Base-by-base conservation (phyloP, 371 early-diverging fungal genomes). In the Rhizopus delemar region DNA sequence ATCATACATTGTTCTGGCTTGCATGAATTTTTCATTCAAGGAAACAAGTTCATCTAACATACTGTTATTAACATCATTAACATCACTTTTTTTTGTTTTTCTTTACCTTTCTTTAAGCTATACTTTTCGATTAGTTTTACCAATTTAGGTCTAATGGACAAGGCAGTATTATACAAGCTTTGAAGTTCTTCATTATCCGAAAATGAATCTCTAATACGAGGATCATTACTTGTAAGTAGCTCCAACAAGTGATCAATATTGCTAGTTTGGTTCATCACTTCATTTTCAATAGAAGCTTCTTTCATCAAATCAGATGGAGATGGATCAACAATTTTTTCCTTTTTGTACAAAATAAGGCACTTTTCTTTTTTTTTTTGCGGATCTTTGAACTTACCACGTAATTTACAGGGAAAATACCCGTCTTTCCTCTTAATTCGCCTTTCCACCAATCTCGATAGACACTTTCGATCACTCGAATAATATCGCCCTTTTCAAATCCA, bases 381-480 rank as follows among this genome's bases (percentile, higher is more conserved):
- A 8, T 43, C 28, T 41, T 12, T 51, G 55, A 65, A 66, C 69
- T 87, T 43, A 43, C 43, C 36, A 93, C 93, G 74, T 95, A 93
- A 65, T 93, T 93, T 9, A 88, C 83, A 16, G 95, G 95, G 63
- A 95, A 93, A 53, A 95, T 90, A 11, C 95, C 95, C 22, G 84
- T 80, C 34, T 78, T 78, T 33, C 90, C 90, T 41, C 78, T 72
- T 31, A 86, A 63, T 61, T 88, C 88, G 8, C 93, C 95, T 68
- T 90, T 90, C 94, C 94, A 95, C 95, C 95, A 95, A 61, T 93
- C 93, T 58, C 88, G 82, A 64, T 91, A 93, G 0, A 92, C 90
- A 46, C 87, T 89, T 38, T 93, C 94, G 60, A 89, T 67, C 3
- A 95, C 94, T 32, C 84, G 81, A 45, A 93, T 83, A 50, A 93